Base-by-base conservation (phyloP, 164 flowering plant species). In the Nymphaea colorata region DNA sequence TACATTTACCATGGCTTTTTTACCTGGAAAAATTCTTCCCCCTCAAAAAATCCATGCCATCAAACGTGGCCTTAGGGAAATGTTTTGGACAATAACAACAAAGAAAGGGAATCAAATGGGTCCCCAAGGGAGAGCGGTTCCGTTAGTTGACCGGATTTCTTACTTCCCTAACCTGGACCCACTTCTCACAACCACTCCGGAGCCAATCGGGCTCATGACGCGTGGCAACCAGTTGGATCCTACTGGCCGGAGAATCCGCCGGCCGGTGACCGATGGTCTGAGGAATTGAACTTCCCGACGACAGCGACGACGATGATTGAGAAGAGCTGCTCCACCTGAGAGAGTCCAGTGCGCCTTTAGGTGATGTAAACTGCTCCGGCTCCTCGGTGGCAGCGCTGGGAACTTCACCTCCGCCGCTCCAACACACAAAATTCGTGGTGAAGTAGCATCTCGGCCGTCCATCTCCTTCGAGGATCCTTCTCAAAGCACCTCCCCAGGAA, bases 391-490 rank as follows among this genome's bases (percentile, higher is more conserved):
- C 68, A 4, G 69, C 67, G 0, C 85, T 72, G 63, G 86, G 87
- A 0, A 87, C 86, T 51, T 10, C 57, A 51, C 3, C 57, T 8
- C 3, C 12, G 57, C 57, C 57, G 15, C 14, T 15, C 12, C 3
- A 15, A 51, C 14, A 8, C 10, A 51, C 8, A 15, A 51, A n/a
- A 51, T 15, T 51, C 57, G 68, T 93, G 98, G 44, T 76, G 65
- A 69, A 93, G 59, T 3, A 93, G 88, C 96, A 85, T 89, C 77
- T 83, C 83, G 3, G 92, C 87, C 69, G 92, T 86, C 96, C 94
- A 89, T 77, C 98, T 78, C 67, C 72, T 66, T 10, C n/a, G 65
- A 3, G 93, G 83, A 62, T 90, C 89, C 70, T 74, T 85, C 45
- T 81, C 80, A 17, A 90, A 85, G 66, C 93, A 87, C 60, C 67